Base-by-base conservation (phyloP, 805 yeast genomes). In the Nakazawaea ishiwadae region DNA sequence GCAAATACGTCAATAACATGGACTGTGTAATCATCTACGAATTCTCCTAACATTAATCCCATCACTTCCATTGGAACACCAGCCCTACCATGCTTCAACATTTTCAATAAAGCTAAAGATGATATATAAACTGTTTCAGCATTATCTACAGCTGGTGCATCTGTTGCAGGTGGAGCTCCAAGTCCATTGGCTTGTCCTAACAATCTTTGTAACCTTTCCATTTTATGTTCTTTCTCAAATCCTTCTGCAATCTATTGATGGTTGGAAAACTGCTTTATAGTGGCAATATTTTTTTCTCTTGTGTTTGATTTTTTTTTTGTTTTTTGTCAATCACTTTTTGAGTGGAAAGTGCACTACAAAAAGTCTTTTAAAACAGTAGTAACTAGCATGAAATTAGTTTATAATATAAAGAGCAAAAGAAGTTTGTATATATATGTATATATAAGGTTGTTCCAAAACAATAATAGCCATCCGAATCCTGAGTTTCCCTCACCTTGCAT, bases 11-110 rank as follows among this genome's bases (percentile, higher is more conserved):
- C 99, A 42, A 88, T 88, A 30, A 93, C 99, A 54, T 90, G 95
- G 29, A 93, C 93, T 0, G 99, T 93, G 63, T 84, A 91, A 47
- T 93, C 98, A 61, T 93, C 99, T 20, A 93, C 93, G 65, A 93
- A 91, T 52, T 91, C 97, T 35, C 99, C 99, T 47, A 95, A 74
- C 99, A 93, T 93, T 50, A 93, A 72, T 3, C 99, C 99, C 99
- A 93, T 93, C 39, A 76, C 82, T 59, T 75, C 81, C 81, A 75
- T 75, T n/a, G 81, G 81, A 39, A 75, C 81, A 60, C 95, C 93
- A 2, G 93, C 91, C 58, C 98, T 76, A 28, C 98, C 98, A 59
- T 93, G 99, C 62, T 90, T 91, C 56, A 93, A 77, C 99, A 93
- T 93, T 66, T 93, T 93, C 48, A 93, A 71, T 39, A 93, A 68